These are phyloP conservation scores for Emydomyces testavorans DNA, from an alignment of 2,329 filamentous ascomycete species.

Conservation along the genomic window DNA sequence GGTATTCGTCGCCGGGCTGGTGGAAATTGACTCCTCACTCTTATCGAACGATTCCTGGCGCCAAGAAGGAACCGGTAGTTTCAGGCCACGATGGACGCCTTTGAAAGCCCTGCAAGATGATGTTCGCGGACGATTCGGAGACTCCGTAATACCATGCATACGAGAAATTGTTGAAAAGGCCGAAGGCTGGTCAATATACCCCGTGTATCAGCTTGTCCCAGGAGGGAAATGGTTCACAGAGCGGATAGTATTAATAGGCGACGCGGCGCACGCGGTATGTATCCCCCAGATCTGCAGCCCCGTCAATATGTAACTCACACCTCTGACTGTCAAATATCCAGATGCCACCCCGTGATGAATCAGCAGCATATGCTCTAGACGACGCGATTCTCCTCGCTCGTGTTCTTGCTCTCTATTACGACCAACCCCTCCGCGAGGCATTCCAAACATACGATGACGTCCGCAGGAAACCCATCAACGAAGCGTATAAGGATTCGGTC, in stretches of 20 bases:
- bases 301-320: background rate
- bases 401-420: constrained; percentile 27
- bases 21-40: constrained; percentile 27
- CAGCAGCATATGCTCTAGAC: constrained; percentile 36
- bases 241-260: constrained; percentile 35
- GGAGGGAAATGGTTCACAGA: constrained; percentile 32
- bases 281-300: background rate
- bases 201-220: constrained; percentile 33
- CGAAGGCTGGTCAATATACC: constrained; percentile 35
- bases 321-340: constrained; percentile 16
- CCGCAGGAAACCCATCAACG: constrained; percentile 29
- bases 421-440: constrained; percentile 24
- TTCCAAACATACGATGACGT: constrained; percentile 32
- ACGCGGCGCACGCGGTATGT: constrained; percentile 39
- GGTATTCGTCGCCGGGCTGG: constrained; percentile 33
- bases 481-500: constrained; percentile 31
- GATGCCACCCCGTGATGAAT: constrained; percentile 40
- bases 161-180: constrained; percentile 27
- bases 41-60: constrained; percentile 19
- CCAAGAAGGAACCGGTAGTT: constrained; percentile 14
- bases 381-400: constrained; percentile 36
- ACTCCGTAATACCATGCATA: constrained; percentile 28
- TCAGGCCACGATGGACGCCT: constrained; percentile 27
- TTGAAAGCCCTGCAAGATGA: constrained; percentile 27
- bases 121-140: constrained; percentile 28